Evolutionary conservation across 805 yeast genomes (phyloP), one percentile per base, ranked within the genome.

Genomic region (Hyphopichia homilentoma): DNA sequence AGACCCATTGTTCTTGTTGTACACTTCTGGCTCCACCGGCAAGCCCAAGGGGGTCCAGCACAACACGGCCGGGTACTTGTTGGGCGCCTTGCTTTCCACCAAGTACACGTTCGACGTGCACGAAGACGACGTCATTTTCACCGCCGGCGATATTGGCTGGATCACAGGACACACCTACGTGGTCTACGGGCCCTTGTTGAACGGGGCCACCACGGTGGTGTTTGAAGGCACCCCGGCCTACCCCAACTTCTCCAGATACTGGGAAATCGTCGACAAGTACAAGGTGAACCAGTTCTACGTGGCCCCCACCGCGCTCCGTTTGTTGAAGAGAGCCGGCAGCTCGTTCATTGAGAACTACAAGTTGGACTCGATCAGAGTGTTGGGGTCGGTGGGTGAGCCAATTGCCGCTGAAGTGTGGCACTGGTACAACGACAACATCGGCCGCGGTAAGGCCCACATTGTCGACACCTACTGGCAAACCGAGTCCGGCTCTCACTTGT

Each of bases 121-220:
- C 55, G 79, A 79, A 38, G 84, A 82, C 41, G 97, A 93, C 61
- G 73, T 84, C 27, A 64, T 90, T 40, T 90, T 93, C 70, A 90
- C 97, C 25, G 97, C 97, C 24, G 97, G 97, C 55, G 97, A 93
- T 59, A 87, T 93, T 35, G 97, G 98, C 57, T 93, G 98, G 97
- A 93, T 93, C 58, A 93, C 98, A 12, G 97, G 97, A 47, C 98
- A 93, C 63, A 84, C 97, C 7, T 93, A 90, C 57, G 95, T 87
- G 27, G 76, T 90, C 29, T 93, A 93, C 54, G 97, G 97, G 39
- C 98, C 98, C 25, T 75, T 93, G 47, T 65, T 79, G 29, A 61
- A 50, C 38, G 98, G 97, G 62, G 85, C 89, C 33, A 81, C 97
- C 29, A 80, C 96, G 7, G 84, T 93, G 33, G 85, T 90, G 36